Evolutionary conservation across 495 filamentous ascomycete species (phyloP), one percentile per base, ranked within the genome.

Genomic region (Talaromyces adpressus): DNA sequence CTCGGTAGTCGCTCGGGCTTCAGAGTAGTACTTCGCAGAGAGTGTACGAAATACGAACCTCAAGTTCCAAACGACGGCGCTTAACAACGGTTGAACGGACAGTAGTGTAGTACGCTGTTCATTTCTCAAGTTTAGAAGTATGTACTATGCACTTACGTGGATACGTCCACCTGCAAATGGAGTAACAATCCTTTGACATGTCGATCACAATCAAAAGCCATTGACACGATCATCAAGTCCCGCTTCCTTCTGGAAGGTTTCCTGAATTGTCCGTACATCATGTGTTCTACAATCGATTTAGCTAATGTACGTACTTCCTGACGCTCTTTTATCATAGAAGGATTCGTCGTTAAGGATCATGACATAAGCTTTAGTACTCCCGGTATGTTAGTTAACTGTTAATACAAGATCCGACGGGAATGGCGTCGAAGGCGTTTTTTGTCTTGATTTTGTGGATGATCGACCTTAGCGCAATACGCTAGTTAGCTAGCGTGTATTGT

Each of bases 351-450:
- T 22, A 2, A 12, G 51, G 11, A 23, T 3, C 18, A 53, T 53
- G 51, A 30, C 52, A n/a, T 56, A 14, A 56, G 52, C 22, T 27
- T 36, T 25, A 56, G 12, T 29, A 4, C 7, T 29, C 3, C 7
- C n/a, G 12, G n/a, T 22, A 56, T n/a, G n/a, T n/a, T n/a, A n/a
- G n/a, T n/a, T n/a, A n/a, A n/a, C n/a, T n/a, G n/a, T 22, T 12
- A 29, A n/a, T 14, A 25, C 18, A 56, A 27, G 52, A 2, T 6
- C 52, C 52, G 20, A 16, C 23, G 52, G 52, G 52, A 56, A 56
- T 56, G 52, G 52, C 52, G 52, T 56, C 52, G 52, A 56, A 25
- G 52, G 52, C 52, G 52, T 56, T 56, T 56, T 56, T 29, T 22
- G 8, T 29, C 20, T 16, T 14, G 16, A 22, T 27, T 56, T 56